Base-by-base conservation (phyloP, 805 yeast genomes). In the Metschnikowia aberdeeniae region DNA sequence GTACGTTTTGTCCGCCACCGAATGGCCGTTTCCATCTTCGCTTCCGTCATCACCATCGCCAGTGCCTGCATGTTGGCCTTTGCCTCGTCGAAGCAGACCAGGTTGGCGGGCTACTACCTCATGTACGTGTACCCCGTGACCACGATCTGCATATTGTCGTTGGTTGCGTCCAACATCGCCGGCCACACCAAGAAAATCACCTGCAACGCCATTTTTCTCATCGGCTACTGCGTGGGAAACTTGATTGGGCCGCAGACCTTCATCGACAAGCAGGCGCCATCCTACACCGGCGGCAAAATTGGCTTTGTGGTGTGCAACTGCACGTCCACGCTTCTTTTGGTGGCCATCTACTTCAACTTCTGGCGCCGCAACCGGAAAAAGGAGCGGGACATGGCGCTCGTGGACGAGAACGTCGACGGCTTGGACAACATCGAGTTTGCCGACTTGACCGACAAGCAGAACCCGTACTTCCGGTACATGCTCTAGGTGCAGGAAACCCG, bases 361-460 rank as follows among this genome's bases (percentile, higher is more conserved):
- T 45, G 45, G 43, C 42, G 47, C 27, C 47, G 37, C 31, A 50
- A 50, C 34, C 32, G 35, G 32, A 47, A 43, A 43, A 50, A 45
- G 43, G 52, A 47, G 40, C 28, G 32, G 32, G 51, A 50, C 20
- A 42, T 50, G 49, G 44, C 41, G 2, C 19, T 13, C 22, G 38
- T 42, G 35, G 43, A 44, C 24, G 40, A 41, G 35, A 39, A 42
- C n/a, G 24, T 51, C 30, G 43, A 45, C 17, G 37, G 13, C 5
- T 45, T 49, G 28, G 71, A 66, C 34, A 67, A 70, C 48, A 49
- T 56, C 31, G 76, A 70, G 46, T 73, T 72, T 56, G 70, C 73
- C 12, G 78, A 74, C 49, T 54, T 71, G 55, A 75, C 79, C n/a
- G 78, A 74, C 46, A 55, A 58, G 42, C 67, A 72, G 49, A 72